A percentile compares a stretch with the other conserved stretches of the same genome.
These are phyloP conservation scores for Diplodia seriata DNA, from an alignment of 2,329 filamentous ascomycete species.

Conservation along the genomic window DNA sequence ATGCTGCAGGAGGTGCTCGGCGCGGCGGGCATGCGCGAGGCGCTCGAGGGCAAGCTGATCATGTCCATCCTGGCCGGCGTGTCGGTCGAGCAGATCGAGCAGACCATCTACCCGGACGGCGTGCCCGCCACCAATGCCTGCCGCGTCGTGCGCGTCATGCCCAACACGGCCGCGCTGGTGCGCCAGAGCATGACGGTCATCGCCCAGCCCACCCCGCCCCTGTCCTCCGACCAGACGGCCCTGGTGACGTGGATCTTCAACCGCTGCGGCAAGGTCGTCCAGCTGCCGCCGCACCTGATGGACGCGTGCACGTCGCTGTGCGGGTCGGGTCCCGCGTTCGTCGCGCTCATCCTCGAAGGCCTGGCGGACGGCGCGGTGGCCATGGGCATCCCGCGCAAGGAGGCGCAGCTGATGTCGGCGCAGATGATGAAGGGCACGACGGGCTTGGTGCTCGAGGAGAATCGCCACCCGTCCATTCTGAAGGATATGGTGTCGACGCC, in stretches of 20 bases:
- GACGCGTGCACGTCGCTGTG: slow-evolving; percentile 76
- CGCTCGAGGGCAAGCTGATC: slow-evolving; percentile 78
- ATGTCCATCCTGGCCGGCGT: slow-evolving; percentile 84
- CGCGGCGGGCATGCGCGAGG: slow-evolving; percentile 71
- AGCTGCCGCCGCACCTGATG: slow-evolving; percentile 71
- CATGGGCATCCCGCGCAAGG: slow-evolving; percentile 75
- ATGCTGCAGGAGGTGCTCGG: slow-evolving; percentile 73
- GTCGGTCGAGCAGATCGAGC: slow-evolving; percentile 71
- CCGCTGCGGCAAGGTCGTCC: slow-evolving; percentile 73
- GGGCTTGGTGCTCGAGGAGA: slow-evolving; percentile 68
- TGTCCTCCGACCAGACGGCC: slow-evolving; percentile 59
- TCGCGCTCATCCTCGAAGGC: slow-evolving; percentile 76
- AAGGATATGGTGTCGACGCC: slow-evolving; percentile 80
- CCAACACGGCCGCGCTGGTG: slow-evolving; percentile 81
- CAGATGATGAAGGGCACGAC: slow-evolving; percentile 80
- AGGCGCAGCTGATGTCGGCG: slow-evolving; percentile 78
- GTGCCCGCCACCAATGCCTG: slow-evolving; percentile 60
- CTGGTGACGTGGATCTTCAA: slow-evolving; percentile 80
- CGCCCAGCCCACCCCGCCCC: slow-evolving; percentile 65
- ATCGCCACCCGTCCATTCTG: slow-evolving; percentile 77
- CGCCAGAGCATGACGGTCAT: slow-evolving; percentile 83
- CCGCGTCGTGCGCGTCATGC: slow-evolving; percentile 79
- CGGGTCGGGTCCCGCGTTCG: slow-evolving; percentile 78
- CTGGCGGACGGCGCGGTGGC: slow-evolving; percentile 79
- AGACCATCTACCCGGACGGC: slow-evolving; percentile 64